phyloP scores from a whole-genome alignment of 2,329 filamentous ascomycete species.

The Aschersonia sp. region DNA sequence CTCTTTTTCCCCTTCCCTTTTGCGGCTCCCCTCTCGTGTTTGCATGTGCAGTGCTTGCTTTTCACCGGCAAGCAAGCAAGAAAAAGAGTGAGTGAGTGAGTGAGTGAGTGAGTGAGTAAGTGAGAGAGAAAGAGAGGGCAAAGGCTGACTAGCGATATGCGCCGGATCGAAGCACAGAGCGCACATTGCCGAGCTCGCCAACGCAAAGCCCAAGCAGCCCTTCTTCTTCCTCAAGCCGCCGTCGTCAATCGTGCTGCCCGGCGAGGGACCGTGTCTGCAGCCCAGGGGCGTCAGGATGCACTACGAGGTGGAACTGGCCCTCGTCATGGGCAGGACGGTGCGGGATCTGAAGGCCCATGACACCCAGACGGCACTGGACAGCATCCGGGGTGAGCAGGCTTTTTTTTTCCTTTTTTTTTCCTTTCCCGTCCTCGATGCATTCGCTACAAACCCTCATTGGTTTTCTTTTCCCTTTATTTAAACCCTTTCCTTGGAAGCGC shows the following conservation, averaged over 20 bases:
- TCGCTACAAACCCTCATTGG: too few relatives aligned
- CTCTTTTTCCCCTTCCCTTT: background rate
- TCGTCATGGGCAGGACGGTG: conserved; percentile 73
- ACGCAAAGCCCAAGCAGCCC: conserved; percentile 74
- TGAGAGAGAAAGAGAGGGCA: too few relatives aligned
- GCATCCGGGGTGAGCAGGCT: conserved; percentile 53
- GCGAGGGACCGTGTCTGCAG: conserved; percentile 63
- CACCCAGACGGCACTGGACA: conserved; percentile 59
- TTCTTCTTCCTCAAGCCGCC: conserved; percentile 99
- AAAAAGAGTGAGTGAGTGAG: background rate
- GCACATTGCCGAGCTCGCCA: conserved; percentile 87
- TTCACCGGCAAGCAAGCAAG: too few relatives aligned
- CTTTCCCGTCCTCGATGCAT: too few relatives aligned
- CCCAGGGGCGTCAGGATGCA: conserved; percentile 76
- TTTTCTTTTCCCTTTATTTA: too few relatives aligned
- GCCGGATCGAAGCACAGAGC: conserved; percentile 38
- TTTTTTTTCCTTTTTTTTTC: background rate
- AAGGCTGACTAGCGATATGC: too few relatives aligned
- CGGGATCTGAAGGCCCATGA: conserved; percentile 65
- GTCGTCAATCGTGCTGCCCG: conserved; percentile 68
- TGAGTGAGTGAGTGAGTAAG: background rate
- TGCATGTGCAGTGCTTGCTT: too few relatives aligned
- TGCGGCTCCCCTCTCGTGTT: background rate
- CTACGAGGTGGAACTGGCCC: conserved; percentile 87
- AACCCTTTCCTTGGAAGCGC: too few relatives aligned